Evolutionary conservation across 2,329 filamentous ascomycete species (phyloP).

Genomic region (Alternaria sp.): DNA sequence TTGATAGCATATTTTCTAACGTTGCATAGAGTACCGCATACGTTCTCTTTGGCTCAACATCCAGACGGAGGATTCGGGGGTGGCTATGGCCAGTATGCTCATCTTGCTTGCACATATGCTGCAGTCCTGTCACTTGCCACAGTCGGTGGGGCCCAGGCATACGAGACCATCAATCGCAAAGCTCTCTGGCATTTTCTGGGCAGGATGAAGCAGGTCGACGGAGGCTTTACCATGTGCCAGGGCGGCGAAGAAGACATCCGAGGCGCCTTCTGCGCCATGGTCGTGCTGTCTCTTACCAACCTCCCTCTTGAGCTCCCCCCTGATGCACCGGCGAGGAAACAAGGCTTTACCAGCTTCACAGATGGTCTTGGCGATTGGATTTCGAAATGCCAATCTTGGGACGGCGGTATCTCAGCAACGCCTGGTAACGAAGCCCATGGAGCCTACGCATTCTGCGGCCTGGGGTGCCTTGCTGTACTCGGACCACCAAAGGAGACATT

Average conservation of each 20-base stretch:
- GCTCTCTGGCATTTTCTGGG: slow-evolving; percentile 93
- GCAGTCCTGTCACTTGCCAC: slow-evolving; percentile 79
- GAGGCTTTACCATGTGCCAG: slow-evolving; percentile 87
- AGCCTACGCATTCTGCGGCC: slow-evolving; percentile 93
- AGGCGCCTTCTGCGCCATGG: slow-evolving; percentile 90
- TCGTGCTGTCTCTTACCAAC: slow-evolving; percentile 83
- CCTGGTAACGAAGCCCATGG: slow-evolving; percentile 93
- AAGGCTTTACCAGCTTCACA: slow-evolving; percentile 72
- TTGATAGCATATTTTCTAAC: slow-evolving; percentile 19
- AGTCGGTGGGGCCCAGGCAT: slow-evolving; percentile 77
- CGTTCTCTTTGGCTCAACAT: slow-evolving; percentile 85
- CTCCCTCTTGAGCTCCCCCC: slow-evolving; percentile 81
- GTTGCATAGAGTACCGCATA: slow-evolving; percentile 68
- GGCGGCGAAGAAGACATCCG: slow-evolving; percentile 93
- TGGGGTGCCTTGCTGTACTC: slow-evolving; percentile 87
- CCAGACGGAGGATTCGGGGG: slow-evolving; percentile 86
- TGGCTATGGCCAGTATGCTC: slow-evolving; percentile 88
- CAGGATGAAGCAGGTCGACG: slow-evolving; percentile 82
- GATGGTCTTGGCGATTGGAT: slow-evolving; percentile 82
- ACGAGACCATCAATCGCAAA: slow-evolving; percentile 80
- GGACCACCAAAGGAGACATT: slow-evolving; percentile 80
- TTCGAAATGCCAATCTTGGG: slow-evolving; percentile 88
- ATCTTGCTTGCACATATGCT: slow-evolving; percentile 90
- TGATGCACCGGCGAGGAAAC: slow-evolving; percentile 66
- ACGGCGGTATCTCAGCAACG: slow-evolving; percentile 88